Conservation (phyloP, 352 stramenopile genomes). For the Aphanomyces stellatus region DNA sequence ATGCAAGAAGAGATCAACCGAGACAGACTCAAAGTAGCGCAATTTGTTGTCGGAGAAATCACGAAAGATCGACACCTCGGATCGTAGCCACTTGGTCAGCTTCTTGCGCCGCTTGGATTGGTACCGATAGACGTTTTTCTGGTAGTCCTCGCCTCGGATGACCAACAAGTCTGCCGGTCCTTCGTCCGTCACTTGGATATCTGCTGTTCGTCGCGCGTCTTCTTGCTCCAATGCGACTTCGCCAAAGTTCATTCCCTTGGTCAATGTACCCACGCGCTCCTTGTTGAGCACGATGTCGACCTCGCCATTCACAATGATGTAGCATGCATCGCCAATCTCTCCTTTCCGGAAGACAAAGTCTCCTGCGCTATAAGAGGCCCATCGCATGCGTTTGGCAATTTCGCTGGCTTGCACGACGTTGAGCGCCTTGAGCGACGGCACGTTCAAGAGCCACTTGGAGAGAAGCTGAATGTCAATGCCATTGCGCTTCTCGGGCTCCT, state of each 20-base stretch:
- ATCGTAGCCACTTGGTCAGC: conserved; percentile 56
- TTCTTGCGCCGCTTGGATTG: conserved; percentile 57
- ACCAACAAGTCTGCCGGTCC: conserved; percentile 46
- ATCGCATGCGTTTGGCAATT: conserved; percentile 55
- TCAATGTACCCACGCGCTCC: neutral
- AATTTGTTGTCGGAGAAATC: conserved; percentile 69
- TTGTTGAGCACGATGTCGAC: conserved; percentile 3
- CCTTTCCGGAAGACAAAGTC: conserved; percentile 57
- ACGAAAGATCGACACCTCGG: conserved; percentile 51
- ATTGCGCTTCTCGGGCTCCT: conserved; percentile 50
- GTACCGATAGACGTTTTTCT: conserved; percentile 54
- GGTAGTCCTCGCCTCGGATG: conserved; percentile 63
- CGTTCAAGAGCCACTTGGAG: conserved; percentile 67
- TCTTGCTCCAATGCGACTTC: conserved; percentile 63
- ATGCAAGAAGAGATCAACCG: conserved; percentile 54
- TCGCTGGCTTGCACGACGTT: conserved; percentile 59
- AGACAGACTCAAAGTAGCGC: conserved; percentile 70
- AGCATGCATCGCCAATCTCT: conserved; percentile 54
- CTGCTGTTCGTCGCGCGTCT: conserved; percentile 59
- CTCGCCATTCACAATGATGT: conserved; percentile 50
- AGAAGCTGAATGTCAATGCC: conserved; percentile 68
- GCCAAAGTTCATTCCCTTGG: conserved; percentile 29
- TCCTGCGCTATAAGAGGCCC: conserved; percentile 37
- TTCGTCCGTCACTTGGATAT: conserved; percentile 35
- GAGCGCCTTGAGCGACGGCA: conserved; percentile 53